Percentiles rank a stretch among this genome's conserved stretches.
phyloP scores from a whole-genome alignment of 176 grass and related monocot genomes.

The Aechmea fasciata region DNA sequence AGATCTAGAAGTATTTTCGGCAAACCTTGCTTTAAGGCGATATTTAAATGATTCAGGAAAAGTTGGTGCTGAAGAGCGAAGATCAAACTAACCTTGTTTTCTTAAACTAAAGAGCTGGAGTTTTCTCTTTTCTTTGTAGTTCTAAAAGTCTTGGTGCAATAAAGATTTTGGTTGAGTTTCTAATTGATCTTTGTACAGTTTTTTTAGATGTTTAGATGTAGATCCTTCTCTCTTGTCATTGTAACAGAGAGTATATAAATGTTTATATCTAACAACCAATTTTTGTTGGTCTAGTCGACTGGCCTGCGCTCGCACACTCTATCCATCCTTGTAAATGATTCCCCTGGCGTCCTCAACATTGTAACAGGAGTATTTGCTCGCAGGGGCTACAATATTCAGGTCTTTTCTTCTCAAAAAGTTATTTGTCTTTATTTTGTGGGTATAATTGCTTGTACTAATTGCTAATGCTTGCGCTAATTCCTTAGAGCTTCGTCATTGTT shows the following conservation, averaged over 20 bases:
- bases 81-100: too few relatives aligned
- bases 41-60: too few relatives aligned
- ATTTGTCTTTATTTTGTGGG: background rate
- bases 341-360: conserved; percentile 83
- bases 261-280: conserved; percentile 2
- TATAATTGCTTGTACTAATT: background rate
- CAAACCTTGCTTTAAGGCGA: too few relatives aligned
- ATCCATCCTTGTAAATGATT: conserved; percentile 85
- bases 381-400: conserved; percentile 99
- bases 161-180: background rate
- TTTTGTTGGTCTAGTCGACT: conserved; percentile 34
- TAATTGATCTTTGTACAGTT: background rate
- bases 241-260: conserved; percentile 8
- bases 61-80: too few relatives aligned
- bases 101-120: too few relatives aligned
- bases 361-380: conserved; percentile 92
- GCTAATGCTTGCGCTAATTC: background rate
- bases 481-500: conserved; percentile 12
- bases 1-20: too few relatives aligned
- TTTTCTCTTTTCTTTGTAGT: too few relatives aligned
- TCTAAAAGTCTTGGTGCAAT: too few relatives aligned
- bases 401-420: conserved; percentile 18
- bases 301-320: conserved; percentile 85
- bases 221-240: background rate
- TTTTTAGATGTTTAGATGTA: background rate